A percentile compares a stretch with the other conserved stretches of the same genome.
Conservation (phyloP, 139 green algal species). For the Coelastrella sp. region DNA sequence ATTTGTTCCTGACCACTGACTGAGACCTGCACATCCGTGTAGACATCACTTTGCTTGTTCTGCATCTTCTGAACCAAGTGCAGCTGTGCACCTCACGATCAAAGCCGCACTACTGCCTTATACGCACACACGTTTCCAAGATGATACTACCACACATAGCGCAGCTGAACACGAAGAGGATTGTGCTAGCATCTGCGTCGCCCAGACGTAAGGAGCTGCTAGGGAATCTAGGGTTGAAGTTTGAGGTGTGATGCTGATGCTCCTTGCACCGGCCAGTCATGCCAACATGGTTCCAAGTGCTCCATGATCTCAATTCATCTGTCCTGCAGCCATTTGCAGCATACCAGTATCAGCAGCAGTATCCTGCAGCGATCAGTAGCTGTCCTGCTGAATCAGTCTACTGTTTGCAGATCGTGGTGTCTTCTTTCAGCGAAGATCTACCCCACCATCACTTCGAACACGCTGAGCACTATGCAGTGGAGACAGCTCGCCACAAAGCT, state of each 20-base stretch:
- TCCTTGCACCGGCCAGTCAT: neutral
- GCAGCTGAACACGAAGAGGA: slow-evolving; percentile 57
- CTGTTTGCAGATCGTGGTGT: slow-evolving; percentile 72
- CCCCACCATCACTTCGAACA: slow-evolving; percentile 62
- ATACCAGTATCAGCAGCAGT: neutral
- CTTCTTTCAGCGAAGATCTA: slow-evolving; percentile 87
- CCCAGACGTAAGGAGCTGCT: slow-evolving; percentile 81
- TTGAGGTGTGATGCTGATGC: slow-evolving; percentile 57
- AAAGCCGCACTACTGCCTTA: too few species aligned
- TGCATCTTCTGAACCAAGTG: too few species aligned
- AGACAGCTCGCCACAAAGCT: slow-evolving; percentile 83
- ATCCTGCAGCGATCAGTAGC: neutral
- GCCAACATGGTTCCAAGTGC: too few species aligned
- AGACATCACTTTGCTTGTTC: too few species aligned
- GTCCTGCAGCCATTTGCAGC: too few species aligned
- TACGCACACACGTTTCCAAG: neutral
- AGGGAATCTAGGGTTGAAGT: slow-evolving; percentile 74
- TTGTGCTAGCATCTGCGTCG: slow-evolving; percentile 79
- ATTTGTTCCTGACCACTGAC: too few species aligned
- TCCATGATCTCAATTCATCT: too few species aligned
- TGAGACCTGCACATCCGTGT: too few species aligned
- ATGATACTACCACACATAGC: slow-evolving; percentile 72
- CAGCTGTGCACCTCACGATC: too few species aligned
- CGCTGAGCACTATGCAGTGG: slow-evolving; percentile 75
- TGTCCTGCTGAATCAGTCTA: too few species aligned